Conservation (phyloP, 352 stramenopile species). For the Phytopythium cucurbitacearum region DNA sequence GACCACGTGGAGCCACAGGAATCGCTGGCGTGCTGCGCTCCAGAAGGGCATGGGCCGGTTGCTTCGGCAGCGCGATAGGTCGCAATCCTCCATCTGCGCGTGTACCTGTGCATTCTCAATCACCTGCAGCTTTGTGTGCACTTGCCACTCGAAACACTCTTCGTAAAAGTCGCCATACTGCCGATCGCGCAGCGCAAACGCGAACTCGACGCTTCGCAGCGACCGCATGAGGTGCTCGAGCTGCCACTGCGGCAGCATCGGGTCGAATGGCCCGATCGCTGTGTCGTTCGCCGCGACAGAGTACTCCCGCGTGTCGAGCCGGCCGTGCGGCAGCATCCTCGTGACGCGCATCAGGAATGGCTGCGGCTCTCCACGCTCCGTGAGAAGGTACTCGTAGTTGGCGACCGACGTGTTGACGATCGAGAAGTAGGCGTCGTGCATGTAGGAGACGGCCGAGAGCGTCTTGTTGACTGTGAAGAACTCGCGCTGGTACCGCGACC, state of each 20-base stretch:
- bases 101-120: conserved; percentile 44
- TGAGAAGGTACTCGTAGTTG: conserved; percentile 74
- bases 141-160: conserved; percentile 82
- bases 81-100: conserved; percentile 54
- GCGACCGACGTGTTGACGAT: conserved; percentile 61
- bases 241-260: conserved; percentile 22
- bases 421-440: conserved; percentile 78
- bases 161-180: conserved; percentile 77
- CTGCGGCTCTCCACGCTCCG: conserved; percentile 17
- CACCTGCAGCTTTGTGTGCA: conserved; percentile 49
- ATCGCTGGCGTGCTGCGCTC: conserved; percentile 48
- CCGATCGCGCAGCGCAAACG: conserved; percentile 57
- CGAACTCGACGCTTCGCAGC: conserved; percentile 35
- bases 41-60: conserved; percentile 35
- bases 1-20: conserved; percentile 75
- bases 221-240: conserved; percentile 49
- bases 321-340: conserved; percentile 24
- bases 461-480: conserved; percentile 79
- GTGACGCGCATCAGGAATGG: conserved; percentile 36
- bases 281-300: conserved; percentile 27
- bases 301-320: conserved; percentile 34
- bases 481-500: conserved; percentile 54
- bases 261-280: conserved; percentile 60
- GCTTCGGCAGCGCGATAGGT: conserved; percentile 45
- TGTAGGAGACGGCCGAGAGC: conserved; percentile 47